Evolutionary conservation across 257 asterid species (phyloP).

Genomic region (Solanum paucissectum): DNA sequence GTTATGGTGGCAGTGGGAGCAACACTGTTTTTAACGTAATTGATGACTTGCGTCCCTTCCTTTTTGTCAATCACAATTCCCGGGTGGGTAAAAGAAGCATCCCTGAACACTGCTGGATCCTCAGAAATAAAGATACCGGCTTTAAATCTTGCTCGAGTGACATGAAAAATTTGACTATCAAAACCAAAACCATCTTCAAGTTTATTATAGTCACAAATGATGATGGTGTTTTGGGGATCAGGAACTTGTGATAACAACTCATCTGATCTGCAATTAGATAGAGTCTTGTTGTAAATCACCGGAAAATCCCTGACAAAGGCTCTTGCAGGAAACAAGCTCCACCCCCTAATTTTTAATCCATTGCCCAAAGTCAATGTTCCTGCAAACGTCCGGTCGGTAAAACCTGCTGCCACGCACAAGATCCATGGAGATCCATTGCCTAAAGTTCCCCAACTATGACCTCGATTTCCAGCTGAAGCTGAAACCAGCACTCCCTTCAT

Average conservation of each 20-base stretch:
- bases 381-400: neutral
- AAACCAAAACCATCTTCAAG: neutral
- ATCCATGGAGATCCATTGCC: neutral
- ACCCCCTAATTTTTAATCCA: neutral
- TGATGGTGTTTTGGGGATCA: neutral
- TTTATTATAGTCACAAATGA: neutral
- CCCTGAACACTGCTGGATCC: neutral
- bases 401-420: neutral
- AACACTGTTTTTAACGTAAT: neutral
- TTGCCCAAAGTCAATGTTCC: neutral
- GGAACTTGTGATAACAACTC: neutral
- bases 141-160: neutral
- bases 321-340: conserved; percentile 4
- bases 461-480: conserved; percentile 2
- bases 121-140: neutral
- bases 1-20: neutral
- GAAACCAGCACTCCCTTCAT: neutral
- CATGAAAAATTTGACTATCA: neutral
- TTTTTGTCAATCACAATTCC: neutral
- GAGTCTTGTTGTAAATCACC: neutral
- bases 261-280: neutral
- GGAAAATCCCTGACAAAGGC: neutral
- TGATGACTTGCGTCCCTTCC: conserved; percentile 3
- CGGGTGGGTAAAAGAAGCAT: neutral
- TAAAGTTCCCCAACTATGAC: neutral